Percentiles rank a stretch among this genome's conserved stretches.
phyloP scores from a whole-genome alignment of 192 early-diverging fungal species.

The Umbelopsis sp. region DNA sequence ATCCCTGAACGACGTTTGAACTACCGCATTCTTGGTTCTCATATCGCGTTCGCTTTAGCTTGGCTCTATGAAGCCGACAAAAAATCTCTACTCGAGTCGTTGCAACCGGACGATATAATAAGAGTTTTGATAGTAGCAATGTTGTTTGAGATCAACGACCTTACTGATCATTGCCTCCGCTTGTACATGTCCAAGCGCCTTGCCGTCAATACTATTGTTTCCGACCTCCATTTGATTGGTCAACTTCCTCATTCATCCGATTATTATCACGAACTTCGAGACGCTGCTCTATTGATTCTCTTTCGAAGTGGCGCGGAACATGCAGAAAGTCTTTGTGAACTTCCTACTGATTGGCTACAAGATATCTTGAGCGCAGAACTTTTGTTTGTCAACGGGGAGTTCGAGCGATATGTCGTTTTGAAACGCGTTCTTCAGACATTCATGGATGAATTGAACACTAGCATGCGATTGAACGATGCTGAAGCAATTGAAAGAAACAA shows the following conservation, averaged over 20 bases:
- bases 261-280: conserved; percentile 33
- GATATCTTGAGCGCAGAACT: conserved; percentile 39
- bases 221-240: conserved; percentile 34
- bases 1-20: conserved; percentile 28
- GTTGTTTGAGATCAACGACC: conserved; percentile 31
- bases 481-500: conserved; percentile 20
- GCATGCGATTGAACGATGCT: conserved; percentile 3
- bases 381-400: conserved; percentile 34
- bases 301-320: conserved; percentile 34
- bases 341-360: conserved; percentile 38
- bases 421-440: conserved; percentile 27
- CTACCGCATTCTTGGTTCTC: conserved; percentile 29
- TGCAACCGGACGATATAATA: conserved; percentile 30
- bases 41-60: conserved; percentile 31
- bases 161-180: conserved; percentile 26
- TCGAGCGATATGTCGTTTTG: conserved; percentile 32
- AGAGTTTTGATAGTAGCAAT: conserved; percentile 30
- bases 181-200: conserved; percentile 29
- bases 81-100: not conserved
- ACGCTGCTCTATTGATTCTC: conserved; percentile 32
- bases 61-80: conserved; percentile 34
- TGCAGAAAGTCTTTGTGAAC: conserved; percentile 17
- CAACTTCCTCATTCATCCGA: conserved; percentile 28
- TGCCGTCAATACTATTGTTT: conserved; percentile 24
- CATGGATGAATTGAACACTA: conserved; percentile 8